A percentile compares a stretch with the other conserved stretches of the same genome.
These are phyloP conservation scores for Xylariales sp. DNA, from an alignment of 2,329 filamentous ascomycete genomes.

Conservation along the genomic window DNA sequence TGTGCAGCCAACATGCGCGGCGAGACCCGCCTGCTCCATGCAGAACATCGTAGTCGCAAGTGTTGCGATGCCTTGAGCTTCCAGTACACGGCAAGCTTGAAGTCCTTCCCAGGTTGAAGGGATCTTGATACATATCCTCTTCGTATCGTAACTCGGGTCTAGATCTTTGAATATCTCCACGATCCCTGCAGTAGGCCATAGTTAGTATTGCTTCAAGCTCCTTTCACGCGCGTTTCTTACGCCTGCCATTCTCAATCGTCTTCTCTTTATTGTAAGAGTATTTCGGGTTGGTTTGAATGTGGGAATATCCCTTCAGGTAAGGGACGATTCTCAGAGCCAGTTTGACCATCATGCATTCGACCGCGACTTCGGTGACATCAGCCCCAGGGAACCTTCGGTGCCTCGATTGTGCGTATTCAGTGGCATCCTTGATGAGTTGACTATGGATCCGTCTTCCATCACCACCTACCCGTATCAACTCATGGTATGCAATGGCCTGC, in stretches of 20 bases:
- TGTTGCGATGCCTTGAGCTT: slow-evolving; percentile 50
- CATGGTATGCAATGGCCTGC: slow-evolving; percentile 45
- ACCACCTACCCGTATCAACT: slow-evolving; percentile 31
- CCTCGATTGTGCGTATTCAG: slow-evolving; percentile 28
- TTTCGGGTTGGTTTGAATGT: slow-evolving; percentile 57
- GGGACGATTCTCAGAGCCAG: slow-evolving; percentile 47
- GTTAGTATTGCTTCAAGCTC: too few relatives aligned
- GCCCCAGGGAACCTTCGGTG: slow-evolving; percentile 28
- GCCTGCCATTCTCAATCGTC: slow-evolving; percentile 45
- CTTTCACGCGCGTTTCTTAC: too few relatives aligned
- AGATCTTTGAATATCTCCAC: slow-evolving; percentile 41
- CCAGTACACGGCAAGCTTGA: slow-evolving; percentile 50
- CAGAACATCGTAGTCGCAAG: slow-evolving; percentile 61
- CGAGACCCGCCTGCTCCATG: slow-evolving; percentile 40
- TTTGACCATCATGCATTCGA: slow-evolving; percentile 54
- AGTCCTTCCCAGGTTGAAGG: slow-evolving; percentile 60
- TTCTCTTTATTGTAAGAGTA: slow-evolving; percentile 45
- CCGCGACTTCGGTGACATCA: slow-evolving; percentile 42
- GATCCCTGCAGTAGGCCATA: too few relatives aligned
- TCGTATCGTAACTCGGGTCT: slow-evolving; percentile 37
- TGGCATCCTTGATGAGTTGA: slow-evolving; percentile 31
- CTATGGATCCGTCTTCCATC: slow-evolving; percentile 32
- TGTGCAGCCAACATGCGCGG: slow-evolving; percentile 51
- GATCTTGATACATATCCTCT: slow-evolving; percentile 58
- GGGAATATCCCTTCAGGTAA: slow-evolving; percentile 46